Percentiles rank a stretch among this genome's conserved stretches.
These are phyloP conservation scores for Lanmaoa rubissima DNA, from an alignment of 768 basidiomycete genomes.

Conservation along the genomic window DNA sequence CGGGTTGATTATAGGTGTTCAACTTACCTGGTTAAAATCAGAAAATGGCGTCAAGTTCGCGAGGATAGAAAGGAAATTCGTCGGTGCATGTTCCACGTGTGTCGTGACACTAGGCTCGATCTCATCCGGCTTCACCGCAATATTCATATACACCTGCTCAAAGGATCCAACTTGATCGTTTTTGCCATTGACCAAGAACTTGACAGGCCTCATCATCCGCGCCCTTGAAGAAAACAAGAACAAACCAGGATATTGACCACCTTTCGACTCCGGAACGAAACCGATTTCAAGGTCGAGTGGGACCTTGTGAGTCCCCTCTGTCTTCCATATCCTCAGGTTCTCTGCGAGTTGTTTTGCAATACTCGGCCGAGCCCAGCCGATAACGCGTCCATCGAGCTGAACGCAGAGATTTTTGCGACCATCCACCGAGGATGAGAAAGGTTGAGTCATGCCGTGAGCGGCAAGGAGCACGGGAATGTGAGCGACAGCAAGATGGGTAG, in stretches of 20 bases:
- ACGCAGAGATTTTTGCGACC: constrained; percentile 81
- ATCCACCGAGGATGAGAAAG: constrained; percentile 76
- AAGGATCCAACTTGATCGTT: constrained; percentile 94
- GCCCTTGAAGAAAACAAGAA: constrained; percentile 85
- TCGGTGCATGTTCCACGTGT: constrained; percentile 92
- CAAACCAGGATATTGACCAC: constrained; percentile 95
- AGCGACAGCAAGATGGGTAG: constrained; percentile 65
- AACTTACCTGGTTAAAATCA: constrained; percentile 92
- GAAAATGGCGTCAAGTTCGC: constrained; percentile 99
- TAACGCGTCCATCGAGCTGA: constrained; percentile 92
- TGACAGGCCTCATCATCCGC: constrained; percentile 98
- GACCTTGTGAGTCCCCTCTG: constrained; percentile 75
- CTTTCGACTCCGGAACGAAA: constrained; percentile 80
- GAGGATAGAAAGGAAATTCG: constrained; percentile 93
- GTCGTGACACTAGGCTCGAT: constrained; percentile 74
- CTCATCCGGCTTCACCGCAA: constrained; percentile 88
- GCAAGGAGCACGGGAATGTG: constrained; percentile 81
- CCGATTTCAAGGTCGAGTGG: constrained; percentile 96
- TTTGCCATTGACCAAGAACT: constrained; percentile 79
- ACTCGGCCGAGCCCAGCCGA: constrained; percentile 85
- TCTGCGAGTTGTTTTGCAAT: constrained; percentile 80
- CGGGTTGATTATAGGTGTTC: background rate
- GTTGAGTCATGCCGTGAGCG: constrained; percentile 92
- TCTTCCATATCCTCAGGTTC: constrained; percentile 91
- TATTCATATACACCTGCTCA: constrained; percentile 99